phyloP scores from a whole-genome alignment of 106 monocot species.

The Dioscorea dumetorum region DNA sequence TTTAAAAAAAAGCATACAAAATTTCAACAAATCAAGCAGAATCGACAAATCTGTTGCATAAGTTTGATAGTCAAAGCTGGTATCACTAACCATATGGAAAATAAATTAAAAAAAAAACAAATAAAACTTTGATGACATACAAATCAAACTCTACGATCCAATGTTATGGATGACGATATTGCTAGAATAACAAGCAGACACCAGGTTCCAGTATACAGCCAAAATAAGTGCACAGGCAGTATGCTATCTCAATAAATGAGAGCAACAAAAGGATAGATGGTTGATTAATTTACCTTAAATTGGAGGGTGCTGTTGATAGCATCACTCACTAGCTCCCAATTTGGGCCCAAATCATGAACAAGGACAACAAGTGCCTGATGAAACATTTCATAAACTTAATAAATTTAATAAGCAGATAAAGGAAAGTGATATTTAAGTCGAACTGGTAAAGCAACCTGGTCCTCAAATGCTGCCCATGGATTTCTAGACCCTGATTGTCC shows the following conservation, averaged over 20 bases:
- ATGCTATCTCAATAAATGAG: background rate
- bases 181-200: no score
- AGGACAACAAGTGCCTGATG: slow-evolving; percentile 93
- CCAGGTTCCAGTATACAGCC: no score
- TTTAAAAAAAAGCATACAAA: no score
- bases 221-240: background rate
- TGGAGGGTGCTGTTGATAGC: slow-evolving; percentile 86
- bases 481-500: slow-evolving; percentile 63
- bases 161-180: no score
- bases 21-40: no score
- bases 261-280: background rate
- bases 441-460: slow-evolving; percentile 58
- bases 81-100: no score
- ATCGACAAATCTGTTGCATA: no score
- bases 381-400: slow-evolving; percentile 7
- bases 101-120: no score
- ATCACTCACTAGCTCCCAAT: slow-evolving; percentile 98
- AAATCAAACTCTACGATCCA: no score
- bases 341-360: slow-evolving; percentile 99
- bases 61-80: no score
- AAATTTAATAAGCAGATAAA: background rate
- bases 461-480: slow-evolving; percentile 90
- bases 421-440: background rate
- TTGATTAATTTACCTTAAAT: slow-evolving; percentile 55
- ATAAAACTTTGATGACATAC: no score